phyloP scores from a whole-genome alignment of 75 land plant species.

The Pinus taeda region DNA sequence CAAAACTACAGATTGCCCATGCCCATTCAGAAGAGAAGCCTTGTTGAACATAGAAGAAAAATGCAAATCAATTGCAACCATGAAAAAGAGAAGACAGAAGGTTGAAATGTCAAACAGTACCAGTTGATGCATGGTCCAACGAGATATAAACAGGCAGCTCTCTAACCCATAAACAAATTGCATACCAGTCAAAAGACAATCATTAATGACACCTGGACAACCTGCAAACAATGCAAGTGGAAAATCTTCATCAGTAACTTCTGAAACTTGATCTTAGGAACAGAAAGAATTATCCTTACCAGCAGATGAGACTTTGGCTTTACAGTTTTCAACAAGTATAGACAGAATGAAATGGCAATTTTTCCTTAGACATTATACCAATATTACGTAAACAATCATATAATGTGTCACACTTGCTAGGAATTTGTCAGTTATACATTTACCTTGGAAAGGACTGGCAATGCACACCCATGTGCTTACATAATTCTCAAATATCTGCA shows the following conservation, averaged over 20 bases:
- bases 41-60: not conserved
- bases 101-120: conserved; percentile 28
- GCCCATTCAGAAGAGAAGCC: not conserved
- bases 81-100: not conserved
- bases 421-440: not conserved
- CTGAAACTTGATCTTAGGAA: not conserved
- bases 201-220: conserved; percentile 91
- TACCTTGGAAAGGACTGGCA: conserved; percentile 90
- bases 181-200: conserved; percentile 84
- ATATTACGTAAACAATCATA: too few species aligned
- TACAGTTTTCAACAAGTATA: not conserved
- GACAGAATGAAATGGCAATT: not conserved
- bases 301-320: not conserved
- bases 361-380: not conserved
- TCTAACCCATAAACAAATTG: conserved; percentile 90
- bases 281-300: not conserved
- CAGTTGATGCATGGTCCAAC: conserved; percentile 96
- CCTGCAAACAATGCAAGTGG: conserved; percentile 49
- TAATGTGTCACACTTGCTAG: not conserved
- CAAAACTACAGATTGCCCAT: not conserved
- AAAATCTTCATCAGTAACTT: not conserved
- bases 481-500: conserved; percentile 74
- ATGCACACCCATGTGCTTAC: conserved; percentile 86
- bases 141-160: conserved; percentile 81
- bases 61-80: not conserved